Evolutionary conservation across 2,329 filamentous ascomycete species (phyloP), one percentile per base, ranked within the genome.

Genomic region (Massarina eburnea): DNA sequence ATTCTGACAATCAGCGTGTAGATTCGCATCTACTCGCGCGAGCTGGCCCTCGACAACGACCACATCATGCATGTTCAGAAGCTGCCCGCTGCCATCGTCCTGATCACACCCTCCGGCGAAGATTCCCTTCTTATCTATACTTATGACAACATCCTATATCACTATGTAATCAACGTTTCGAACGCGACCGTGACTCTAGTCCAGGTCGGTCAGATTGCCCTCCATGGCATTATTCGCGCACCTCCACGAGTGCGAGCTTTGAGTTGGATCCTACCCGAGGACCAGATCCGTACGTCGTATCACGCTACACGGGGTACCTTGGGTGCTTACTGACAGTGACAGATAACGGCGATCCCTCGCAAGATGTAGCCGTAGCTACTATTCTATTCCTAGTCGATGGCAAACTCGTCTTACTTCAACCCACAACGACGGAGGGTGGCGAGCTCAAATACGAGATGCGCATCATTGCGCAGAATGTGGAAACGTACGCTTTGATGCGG

Each of bases 361-460:
- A 95, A 66, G 94, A 99, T 67, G 94, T 99, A 8, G 86, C 90
- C 10, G 87, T 92, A 43, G 94, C 94, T 7, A 95, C 91, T 1
- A 91, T 99, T 10, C 75, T 99, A 12, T 96, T 99, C 62, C 78
- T 99, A n/a, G 91, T 99, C 2, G 94, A 99, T 64, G 94, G 92
- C 22, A 99, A 99, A 68, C 81, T 99, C 17, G 94, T 97, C 9
- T 75, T 97, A 29, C 79, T 99, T 39, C 90, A 95, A 54, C 92
- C 94, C 1, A 91, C 90, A 1, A 77, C 89, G 4, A 91, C 88
- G 41, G 88, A 89, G 39, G 82, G 87, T 34, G 88, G 89, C 4
- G 87, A 91, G 57, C 78, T 96, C 41, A 97, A 96, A 73, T 99
- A 99, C 64, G 92, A 97, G 64, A 99, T 99, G 94, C 87, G 91